Evolutionary conservation across 148 eudicot genomes (phyloP).

Genomic region (Spergularia marina): DNA sequence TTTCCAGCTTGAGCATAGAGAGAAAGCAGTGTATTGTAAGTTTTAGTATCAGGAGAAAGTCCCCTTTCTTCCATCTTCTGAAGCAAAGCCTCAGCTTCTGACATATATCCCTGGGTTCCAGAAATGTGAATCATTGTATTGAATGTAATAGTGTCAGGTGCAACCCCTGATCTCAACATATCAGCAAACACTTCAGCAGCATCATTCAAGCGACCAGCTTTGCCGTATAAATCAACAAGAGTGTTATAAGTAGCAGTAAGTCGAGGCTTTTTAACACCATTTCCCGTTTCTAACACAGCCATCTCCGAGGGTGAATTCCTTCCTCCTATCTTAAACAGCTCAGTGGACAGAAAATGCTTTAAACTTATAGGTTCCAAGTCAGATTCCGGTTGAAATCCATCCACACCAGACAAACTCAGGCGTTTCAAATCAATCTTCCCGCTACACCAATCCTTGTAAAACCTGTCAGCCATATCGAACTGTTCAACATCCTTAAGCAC

Average conservation of each 20-base stretch:
- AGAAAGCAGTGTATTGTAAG: slow-evolving; percentile 77
- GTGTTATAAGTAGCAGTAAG: slow-evolving; percentile 72
- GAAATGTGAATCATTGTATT: slow-evolving; percentile 80
- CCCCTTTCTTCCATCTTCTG: slow-evolving; percentile 80
- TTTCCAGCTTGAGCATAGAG: slow-evolving; percentile 62
- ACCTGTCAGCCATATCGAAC: slow-evolving; percentile 63
- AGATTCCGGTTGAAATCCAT: slow-evolving; percentile 34
- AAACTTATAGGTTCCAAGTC: slow-evolving; percentile 45
- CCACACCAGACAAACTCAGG: slow-evolving; percentile 48
- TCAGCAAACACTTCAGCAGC: slow-evolving; percentile 76
- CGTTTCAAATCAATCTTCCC: slow-evolving; percentile 61
- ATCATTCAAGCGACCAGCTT: slow-evolving; percentile 71
- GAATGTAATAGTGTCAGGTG: slow-evolving; percentile 62
- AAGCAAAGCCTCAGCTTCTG: slow-evolving; percentile 78
- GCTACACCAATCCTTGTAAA: slow-evolving; percentile 77
- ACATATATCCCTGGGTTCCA: slow-evolving; percentile 73
- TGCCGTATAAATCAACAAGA: slow-evolving; percentile 85
- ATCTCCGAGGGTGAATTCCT: slow-evolving; percentile 32
- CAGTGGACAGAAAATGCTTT: slow-evolving; percentile 68
- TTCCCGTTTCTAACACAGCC: slow-evolving; percentile 28
- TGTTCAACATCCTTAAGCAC: slow-evolving; percentile 78
- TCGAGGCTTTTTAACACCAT: slow-evolving; percentile 43
- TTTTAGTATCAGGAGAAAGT: slow-evolving; percentile 67
- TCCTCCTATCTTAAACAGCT: slow-evolving; percentile 74
- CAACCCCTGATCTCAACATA: slow-evolving; percentile 73